Evolutionary conservation across 1,284 basidiomycete species (phyloP), one percentile per base, ranked within the genome.

Genomic region (Bothia castanella): DNA sequence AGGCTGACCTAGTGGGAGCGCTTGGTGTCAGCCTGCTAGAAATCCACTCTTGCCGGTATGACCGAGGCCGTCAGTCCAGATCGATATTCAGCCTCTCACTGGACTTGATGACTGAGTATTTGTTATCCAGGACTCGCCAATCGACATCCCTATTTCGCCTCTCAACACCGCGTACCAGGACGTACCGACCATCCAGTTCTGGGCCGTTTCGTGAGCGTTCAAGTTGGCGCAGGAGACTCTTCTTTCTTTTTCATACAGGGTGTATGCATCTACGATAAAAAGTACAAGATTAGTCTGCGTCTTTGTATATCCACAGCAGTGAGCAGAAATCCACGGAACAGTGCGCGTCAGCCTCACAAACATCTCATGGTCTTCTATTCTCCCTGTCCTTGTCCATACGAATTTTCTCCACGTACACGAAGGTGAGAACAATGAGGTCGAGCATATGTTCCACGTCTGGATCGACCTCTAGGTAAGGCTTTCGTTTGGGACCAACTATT

Each of bases 391-490:
- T 61, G n/a, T 72, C 64, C 57, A 59, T 59, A 25, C 69, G 69
- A 12, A 68, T 37, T 51, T 71, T 70, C 49, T 73, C 70, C 16
- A 72, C 60, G 42, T 70, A 75, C 27, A 74, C 62, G 42, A 75
- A 75, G 0, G 74, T 75, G 29, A 75, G 55, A 6, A 74, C 40
- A n/a, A 76, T 63, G 27, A 66, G 49, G 50, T 74, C 69, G 12
- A 72, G 49, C 53, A 74, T 74, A 20, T 68, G 62, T 46, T 68
- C 62, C 14, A 67, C 67, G 7, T 51, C 51, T 7, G 64, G 59
- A 45, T 63, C 57, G 13, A 75, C 55, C 41, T 72, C 67, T 1
- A 76, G 59, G 23, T 51, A 59, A 1, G 71, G 55, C 5, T 53
- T 58, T 37, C 55, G 56, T 30, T 54, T 60, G 7, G 54, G 50